A percentile compares a stretch with the other conserved stretches of the same genome.
These are phyloP conservation scores for Gossypium trilobum DNA, from an alignment of 441 rosid species.

Conservation along the genomic window DNA sequence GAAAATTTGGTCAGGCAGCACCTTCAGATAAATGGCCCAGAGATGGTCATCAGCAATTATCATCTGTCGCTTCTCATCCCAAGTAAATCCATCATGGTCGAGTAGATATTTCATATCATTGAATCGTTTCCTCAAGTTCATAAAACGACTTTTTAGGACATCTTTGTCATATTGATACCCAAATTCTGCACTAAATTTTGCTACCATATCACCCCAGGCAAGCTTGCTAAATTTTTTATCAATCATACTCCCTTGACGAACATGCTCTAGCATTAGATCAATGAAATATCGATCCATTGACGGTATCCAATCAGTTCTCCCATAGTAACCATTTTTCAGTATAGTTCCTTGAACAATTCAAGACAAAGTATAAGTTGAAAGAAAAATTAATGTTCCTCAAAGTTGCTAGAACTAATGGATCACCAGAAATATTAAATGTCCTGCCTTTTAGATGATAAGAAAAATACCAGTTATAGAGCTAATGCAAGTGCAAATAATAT, in stretches of 20 bases:
- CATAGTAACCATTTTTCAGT: slow-evolving; percentile 14
- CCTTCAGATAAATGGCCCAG: slow-evolving; percentile 38
- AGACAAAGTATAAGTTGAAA: slow-evolving; percentile 7
- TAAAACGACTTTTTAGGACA: slow-evolving; percentile 30
- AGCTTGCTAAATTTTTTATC: slow-evolving; percentile 26
- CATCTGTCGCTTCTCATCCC: slow-evolving; percentile 37
- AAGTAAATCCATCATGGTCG: slow-evolving; percentile 28
- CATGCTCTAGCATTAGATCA: slow-evolving; percentile 41
- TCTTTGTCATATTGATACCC: slow-evolving; percentile 34
- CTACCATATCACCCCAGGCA: slow-evolving; percentile 40
- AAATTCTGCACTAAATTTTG: slow-evolving; percentile 35
- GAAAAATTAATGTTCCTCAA: background rate
- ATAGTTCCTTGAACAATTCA: slow-evolving; percentile 27
- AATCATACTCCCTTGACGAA: slow-evolving; percentile 29
- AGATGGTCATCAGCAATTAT: slow-evolving; percentile 26
- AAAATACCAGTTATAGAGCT: background rate
- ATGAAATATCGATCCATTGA: slow-evolving; percentile 45
- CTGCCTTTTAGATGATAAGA: background rate
- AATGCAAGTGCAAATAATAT: slow-evolving; percentile 1
- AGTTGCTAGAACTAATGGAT: background rate
- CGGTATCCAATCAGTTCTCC: slow-evolving; percentile 35
- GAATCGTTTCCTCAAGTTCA: slow-evolving; percentile 34
- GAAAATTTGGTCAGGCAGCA: slow-evolving; percentile 16
- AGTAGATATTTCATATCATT: slow-evolving; percentile 31
- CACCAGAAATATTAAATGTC: background rate